phyloP scores from a whole-genome alignment of 2,329 filamentous ascomycete species.

The Microdochium trichocladiopsis region DNA sequence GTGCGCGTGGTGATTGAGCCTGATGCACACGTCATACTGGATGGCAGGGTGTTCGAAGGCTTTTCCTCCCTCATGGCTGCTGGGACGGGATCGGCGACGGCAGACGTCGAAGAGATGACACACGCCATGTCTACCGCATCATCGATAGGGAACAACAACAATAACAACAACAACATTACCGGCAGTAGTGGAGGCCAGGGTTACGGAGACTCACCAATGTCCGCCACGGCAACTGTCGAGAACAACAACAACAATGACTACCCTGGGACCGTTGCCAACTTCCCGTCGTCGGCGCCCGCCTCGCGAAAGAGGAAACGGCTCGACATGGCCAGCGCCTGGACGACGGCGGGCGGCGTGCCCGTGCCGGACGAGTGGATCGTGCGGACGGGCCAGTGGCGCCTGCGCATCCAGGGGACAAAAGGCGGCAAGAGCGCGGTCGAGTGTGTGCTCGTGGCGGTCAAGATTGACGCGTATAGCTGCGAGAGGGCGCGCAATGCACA shows the following conservation, averaged over 20 bases:
- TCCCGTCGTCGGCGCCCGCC: conserved; percentile 17
- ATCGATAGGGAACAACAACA: conserved; percentile 20
- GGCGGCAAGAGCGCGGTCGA: conserved; percentile 52
- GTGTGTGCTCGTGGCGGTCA: conserved; percentile 68
- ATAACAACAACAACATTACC: no score
- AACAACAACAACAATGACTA: conserved; percentile 7
- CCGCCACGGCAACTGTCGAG: not conserved
- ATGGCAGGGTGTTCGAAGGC: conserved; percentile 38
- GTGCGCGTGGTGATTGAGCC: conserved; percentile 58
- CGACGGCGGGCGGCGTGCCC: conserved; percentile 23
- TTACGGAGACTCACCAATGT: conserved; percentile 23
- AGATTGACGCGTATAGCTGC: conserved; percentile 63
- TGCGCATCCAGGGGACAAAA: conserved; percentile 51
- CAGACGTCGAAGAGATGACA: conserved; percentile 15
- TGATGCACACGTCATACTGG: conserved; percentile 51
- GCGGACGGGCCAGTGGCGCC: conserved; percentile 62
- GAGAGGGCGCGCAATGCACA: conserved; percentile 60
- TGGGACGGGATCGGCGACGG: conserved; percentile 5
- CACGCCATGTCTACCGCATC: conserved; percentile 22
- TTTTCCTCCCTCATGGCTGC: conserved; percentile 16
- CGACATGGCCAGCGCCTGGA: conserved; percentile 19
- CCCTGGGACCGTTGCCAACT: not conserved
- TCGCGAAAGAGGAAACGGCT: conserved; percentile 38
- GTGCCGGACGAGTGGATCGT: conserved; percentile 46
- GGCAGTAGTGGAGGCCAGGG: no score